Percentiles rank a stretch among this genome's conserved stretches.
Conservation (phyloP, 768 basidiomycete species). For the Boletellus ananiceps region DNA sequence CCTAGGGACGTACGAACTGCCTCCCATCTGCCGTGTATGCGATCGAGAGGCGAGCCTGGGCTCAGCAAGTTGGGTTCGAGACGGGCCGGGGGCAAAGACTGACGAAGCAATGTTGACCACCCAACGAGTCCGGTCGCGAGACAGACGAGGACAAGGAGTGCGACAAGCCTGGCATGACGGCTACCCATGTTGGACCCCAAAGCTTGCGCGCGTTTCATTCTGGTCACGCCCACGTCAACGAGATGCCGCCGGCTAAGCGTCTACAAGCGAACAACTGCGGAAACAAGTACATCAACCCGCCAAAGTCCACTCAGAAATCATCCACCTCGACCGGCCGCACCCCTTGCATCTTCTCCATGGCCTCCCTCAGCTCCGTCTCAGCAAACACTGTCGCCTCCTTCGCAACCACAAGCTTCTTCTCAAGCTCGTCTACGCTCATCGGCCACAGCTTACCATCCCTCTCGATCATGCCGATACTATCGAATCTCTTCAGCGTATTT, state of each 20-base stretch:
- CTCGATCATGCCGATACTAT: conserved; percentile 55
- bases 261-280: not conserved
- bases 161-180: conserved; percentile 14
- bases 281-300: not conserved
- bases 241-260: not conserved
- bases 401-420: conserved; percentile 66
- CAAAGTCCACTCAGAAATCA: conserved; percentile 22
- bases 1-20: conserved; percentile 29
- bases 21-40: conserved; percentile 32
- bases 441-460: conserved; percentile 37
- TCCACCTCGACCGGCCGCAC: conserved; percentile 45
- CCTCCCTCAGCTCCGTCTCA: conserved; percentile 69
- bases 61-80: not conserved
- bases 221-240: too few species aligned
- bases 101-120: conserved; percentile 4
- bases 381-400: conserved; percentile 68
- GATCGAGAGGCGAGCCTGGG: not conserved
- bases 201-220: too few species aligned
- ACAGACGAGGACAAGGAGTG: conserved; percentile 21
- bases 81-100: not conserved
- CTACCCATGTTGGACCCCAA: not conserved
- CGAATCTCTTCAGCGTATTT: conserved; percentile 64
- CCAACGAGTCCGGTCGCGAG: conserved; percentile 19
- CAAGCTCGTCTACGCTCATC: conserved; percentile 70
- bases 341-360: conserved; percentile 63